Base-by-base conservation (phyloP, 1,284 basidiomycete species). In the Moesziomyces sp. region DNA sequence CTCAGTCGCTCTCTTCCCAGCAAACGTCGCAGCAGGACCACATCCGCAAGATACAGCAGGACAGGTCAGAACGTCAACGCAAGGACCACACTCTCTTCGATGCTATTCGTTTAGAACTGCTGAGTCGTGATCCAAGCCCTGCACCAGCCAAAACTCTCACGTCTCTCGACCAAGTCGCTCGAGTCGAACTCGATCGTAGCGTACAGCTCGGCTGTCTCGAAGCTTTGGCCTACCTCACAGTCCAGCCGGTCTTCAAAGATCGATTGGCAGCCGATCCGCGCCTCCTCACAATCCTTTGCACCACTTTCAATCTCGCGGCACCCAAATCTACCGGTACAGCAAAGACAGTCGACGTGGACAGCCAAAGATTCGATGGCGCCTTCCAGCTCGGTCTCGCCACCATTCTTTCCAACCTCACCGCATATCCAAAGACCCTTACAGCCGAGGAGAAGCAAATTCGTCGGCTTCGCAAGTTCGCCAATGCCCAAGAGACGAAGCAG, bases 361-460 rank as follows among this genome's bases (percentile, higher is more conserved):
- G 58, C 26, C 53, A 61, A 42, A 40, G 54, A 16, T 57, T 51
- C 51, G 74, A 80, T 35, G 59, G 68, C 11, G 72, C 78, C 3
- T 52, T 78, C 19, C 78, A 79, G 48, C 80, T 71, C 26, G 57
- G 71, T 10, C 54, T 82, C 10, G 66, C 63, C 34, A 76, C 80
- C 0, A 62, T 82, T 18, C 48, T 82, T 10, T 48, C 56, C 26
- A 68, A 73, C 38, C 35, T 82, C 26, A 61, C 60, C 11, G 54
- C 67, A 3, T 83, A 82, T 40, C 69, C 69, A 11, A 55, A 76
- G 9, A 46, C 35, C 5, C 61, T 62, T 5, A 71, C 74, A 26
- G 55, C 43, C 28, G 74, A 83, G 55, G 69, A 82, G 49, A 65
- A 60, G n/a, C 70, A 80, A 24, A 58, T 82, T 9, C 59, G 73